phyloP scores from a whole-genome alignment of 768 basidiomycete species.

The Panus rudis region DNA sequence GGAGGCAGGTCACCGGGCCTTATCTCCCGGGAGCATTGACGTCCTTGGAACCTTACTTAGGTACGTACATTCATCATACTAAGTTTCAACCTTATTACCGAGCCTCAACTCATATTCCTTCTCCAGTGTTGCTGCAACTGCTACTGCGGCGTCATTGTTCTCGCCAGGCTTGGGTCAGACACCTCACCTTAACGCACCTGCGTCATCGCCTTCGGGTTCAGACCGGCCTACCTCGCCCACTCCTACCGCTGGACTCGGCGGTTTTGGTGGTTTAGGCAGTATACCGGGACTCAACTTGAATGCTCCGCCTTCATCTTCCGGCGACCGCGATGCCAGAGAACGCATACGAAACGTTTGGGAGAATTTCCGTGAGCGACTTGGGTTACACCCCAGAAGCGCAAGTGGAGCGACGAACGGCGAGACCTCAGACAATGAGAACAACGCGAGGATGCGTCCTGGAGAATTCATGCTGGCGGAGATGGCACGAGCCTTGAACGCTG shows the following conservation, averaged over 20 bases:
- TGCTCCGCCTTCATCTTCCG: slow-evolving; percentile 3
- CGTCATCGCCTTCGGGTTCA: slow-evolving; percentile 12
- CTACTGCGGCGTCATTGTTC: slow-evolving; percentile 79
- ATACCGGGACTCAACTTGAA: slow-evolving; percentile 15
- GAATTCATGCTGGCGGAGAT: slow-evolving; percentile 75
- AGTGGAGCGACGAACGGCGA: neutral
- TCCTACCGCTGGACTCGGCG: slow-evolving; percentile 30
- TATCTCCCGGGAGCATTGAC: slow-evolving; percentile 70
- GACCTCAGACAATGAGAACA: neutral
- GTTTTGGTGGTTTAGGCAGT: slow-evolving; percentile 25
- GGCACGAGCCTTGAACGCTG: slow-evolving; percentile 73
- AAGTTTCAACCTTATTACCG: slow-evolving; percentile 3
- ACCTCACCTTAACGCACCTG: slow-evolving; percentile 18
- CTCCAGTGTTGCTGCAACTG: slow-evolving; percentile 73
- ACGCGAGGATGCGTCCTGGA: slow-evolving; percentile 40
- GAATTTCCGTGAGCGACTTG: slow-evolving; percentile 60
- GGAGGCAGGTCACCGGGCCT: slow-evolving; percentile 30
- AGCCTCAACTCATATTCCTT: slow-evolving; percentile 6
- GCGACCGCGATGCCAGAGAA: slow-evolving; percentile 19
- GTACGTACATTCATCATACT: slow-evolving; percentile 31
- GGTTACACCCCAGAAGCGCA: slow-evolving; percentile 26
- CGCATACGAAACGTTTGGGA: slow-evolving; percentile 63
- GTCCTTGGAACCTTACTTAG: slow-evolving; percentile 79
- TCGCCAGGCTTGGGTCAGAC: slow-evolving; percentile 38
- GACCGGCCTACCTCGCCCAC: slow-evolving; percentile 34